A percentile compares a stretch with the other conserved stretches of the same genome.
These are phyloP conservation scores for Chalciporus sp. DNA, from an alignment of 1,284 basidiomycete species.

Conservation along the genomic window DNA sequence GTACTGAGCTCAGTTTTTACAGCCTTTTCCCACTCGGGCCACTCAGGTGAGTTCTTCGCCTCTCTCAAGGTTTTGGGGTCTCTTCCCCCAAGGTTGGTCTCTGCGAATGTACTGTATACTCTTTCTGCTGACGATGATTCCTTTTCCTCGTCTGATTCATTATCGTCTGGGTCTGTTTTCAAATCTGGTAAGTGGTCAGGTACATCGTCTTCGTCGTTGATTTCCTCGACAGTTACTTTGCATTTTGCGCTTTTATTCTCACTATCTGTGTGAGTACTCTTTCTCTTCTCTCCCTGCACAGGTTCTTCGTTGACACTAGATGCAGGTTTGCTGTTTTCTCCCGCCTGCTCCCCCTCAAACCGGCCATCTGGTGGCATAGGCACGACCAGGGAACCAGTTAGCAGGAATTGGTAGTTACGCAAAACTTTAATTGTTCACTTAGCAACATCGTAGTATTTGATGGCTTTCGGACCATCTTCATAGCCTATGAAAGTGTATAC, in stretches of 20 bases:
- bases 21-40: slow-evolving; percentile 10
- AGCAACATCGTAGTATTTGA: neutral
- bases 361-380: too few species aligned
- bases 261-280: too few species aligned
- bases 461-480: neutral
- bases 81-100: neutral
- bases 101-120: neutral
- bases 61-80: slow-evolving; percentile 3
- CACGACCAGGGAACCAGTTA: too few species aligned
- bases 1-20: slow-evolving; percentile 1
- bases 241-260: too few species aligned
- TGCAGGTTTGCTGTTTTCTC: neutral
- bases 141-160: neutral
- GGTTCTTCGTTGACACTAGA: too few species aligned
- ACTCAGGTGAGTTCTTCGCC: neutral
- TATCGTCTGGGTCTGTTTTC: too few species aligned
- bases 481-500: neutral
- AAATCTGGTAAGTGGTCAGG: too few species aligned
- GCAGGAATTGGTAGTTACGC: neutral
- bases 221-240: too few species aligned
- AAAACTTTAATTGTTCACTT: neutral
- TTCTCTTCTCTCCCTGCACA: too few species aligned
- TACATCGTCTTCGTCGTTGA: too few species aligned
- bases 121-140: too few species aligned
- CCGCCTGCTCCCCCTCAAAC: neutral